Evolutionary conservation across 2,329 filamentous ascomycete genomes (phyloP), one percentile per base, ranked within the genome.

Genomic region (Talaromyces sp.): DNA sequence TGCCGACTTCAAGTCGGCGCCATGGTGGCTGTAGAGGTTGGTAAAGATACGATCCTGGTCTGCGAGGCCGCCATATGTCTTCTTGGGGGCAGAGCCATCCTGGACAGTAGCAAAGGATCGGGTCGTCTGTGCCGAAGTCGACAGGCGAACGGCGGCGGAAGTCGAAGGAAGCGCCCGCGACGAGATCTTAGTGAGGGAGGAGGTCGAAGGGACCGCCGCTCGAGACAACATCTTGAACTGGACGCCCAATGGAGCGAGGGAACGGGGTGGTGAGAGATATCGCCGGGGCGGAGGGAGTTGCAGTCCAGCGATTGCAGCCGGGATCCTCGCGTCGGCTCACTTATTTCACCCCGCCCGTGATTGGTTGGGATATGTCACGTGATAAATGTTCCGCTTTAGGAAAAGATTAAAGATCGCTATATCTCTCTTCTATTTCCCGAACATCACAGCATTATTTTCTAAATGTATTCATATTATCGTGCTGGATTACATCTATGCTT

Each of bases 21-120:
- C 92, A 80, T 91, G 91, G 75, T 95, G 91, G 71, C 91, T 88
- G 81, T 99, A 99, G 62, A 99, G 84, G 81, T 99, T 99, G 82
- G 96, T 93, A 81, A 99, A 99, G 79, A 99, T 99, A 71, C 95
- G 88, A 81, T 99, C 95, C 81, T 98, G 92, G 77, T 99, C 95
- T 80, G 87, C 90, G 69, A 99, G 84, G 61, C 91, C 92, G 71
- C 95, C 92, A 78, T 96, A 90, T 67, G 85, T 86, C 71, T 81
- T 79, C 77, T 88, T 83, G 64, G 84, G 79, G 64, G 74, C 71
- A 59, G 73, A 69, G 70, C 82, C 83, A 77, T 93, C 89, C 75
- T 90, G 87, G 68, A 92, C 89, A 63, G 90, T 91, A 71, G 90
- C 90, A 79, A 97, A 89, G 68, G 84, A 84, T 75, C 93, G 88